phyloP scores from a whole-genome alignment of 345 rosid species.

The Eucalyptus regnans region DNA sequence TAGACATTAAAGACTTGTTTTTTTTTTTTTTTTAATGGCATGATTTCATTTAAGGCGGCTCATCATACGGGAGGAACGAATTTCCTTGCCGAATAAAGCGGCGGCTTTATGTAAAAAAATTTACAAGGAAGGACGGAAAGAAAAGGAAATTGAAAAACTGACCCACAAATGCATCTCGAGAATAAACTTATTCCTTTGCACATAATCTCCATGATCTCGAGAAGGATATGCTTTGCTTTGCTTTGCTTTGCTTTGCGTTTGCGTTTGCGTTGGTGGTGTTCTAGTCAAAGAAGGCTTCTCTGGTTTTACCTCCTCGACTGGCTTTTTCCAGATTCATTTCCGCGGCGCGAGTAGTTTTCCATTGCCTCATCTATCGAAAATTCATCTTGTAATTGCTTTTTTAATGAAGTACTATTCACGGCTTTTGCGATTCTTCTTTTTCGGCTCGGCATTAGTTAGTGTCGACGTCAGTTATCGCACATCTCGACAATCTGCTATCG shows the following conservation, averaged over 20 bases:
- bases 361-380: neutral
- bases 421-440: neutral
- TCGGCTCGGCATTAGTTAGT: neutral
- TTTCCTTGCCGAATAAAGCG: neutral
- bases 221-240: neutral
- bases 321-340: neutral
- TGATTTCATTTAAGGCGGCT: neutral
- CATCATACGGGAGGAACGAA: neutral
- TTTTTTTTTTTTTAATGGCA: neutral
- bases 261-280: neutral
- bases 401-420: neutral
- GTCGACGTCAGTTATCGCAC: fast-evolving
- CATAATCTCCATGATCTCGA: neutral
- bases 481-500: neutral
- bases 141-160: neutral
- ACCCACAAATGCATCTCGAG: neutral
- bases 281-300: neutral
- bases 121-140: neutral
- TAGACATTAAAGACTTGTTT: neutral
- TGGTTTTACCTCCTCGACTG: neutral
- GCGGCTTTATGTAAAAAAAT: neutral
- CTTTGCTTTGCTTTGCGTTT: neutral
- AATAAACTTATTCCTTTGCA: neutral
- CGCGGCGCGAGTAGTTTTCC: neutral
- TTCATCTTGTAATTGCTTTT: neutral